These are phyloP conservation scores for Cyclotella cryptica DNA, from an alignment of 108 stramenopile species.

Conservation along the genomic window DNA sequence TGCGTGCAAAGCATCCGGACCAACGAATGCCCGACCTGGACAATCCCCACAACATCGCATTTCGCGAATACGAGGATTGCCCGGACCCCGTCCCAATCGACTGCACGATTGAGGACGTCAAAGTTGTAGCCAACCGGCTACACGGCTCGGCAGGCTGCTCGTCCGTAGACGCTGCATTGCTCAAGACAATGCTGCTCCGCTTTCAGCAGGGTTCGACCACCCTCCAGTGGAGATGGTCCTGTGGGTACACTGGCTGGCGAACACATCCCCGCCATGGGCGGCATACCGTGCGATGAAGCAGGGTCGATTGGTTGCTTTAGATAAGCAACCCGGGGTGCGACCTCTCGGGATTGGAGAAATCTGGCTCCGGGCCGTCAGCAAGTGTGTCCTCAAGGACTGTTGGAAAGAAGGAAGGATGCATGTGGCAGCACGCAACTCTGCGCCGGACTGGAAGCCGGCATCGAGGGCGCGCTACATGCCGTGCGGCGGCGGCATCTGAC, in stretches of 20 bases:
- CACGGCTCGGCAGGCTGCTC: background rate
- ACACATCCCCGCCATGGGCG: constrained; percentile 20
- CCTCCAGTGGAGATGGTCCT: background rate
- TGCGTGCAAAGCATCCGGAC: too few species aligned
- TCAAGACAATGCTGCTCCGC: background rate
- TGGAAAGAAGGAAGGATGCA: too few species aligned
- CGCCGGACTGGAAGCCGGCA: too few species aligned
- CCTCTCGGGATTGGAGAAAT: too few species aligned
- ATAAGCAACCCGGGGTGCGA: too few species aligned
- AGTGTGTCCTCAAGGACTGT: too few species aligned
- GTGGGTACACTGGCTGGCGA: constrained; percentile 18
- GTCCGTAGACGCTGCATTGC: background rate
- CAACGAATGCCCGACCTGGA: constrained; percentile 21
- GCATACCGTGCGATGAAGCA: constrained; percentile 14
- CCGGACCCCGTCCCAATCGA: background rate
- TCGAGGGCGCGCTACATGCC: too few species aligned
- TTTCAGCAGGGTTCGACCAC: background rate
- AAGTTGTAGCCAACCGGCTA: background rate
- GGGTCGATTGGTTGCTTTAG: too few species aligned
- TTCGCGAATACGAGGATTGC: background rate
- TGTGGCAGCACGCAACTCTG: too few species aligned
- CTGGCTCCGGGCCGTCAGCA: too few species aligned
- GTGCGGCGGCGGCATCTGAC: too few species aligned
- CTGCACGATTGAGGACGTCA: background rate
- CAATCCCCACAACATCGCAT: background rate